Percentiles rank a stretch among this genome's conserved stretches.
Evolutionary conservation across 257 asterid species (phyloP).

Genomic region (Nemophila menziesii): DNA sequence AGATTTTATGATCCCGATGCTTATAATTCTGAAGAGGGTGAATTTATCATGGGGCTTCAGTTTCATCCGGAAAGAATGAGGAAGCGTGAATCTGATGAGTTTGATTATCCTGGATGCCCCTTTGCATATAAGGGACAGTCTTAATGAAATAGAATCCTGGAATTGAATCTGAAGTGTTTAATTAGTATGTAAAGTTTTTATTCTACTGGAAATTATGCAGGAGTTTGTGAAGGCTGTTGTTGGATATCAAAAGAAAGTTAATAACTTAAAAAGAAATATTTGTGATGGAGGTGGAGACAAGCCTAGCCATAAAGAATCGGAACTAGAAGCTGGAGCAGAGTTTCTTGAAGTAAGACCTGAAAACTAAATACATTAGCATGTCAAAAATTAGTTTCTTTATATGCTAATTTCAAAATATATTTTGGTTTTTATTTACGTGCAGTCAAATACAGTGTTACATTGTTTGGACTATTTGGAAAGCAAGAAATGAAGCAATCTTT

Average conservation of each 20-base stretch:
- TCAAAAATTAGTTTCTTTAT: too few species aligned
- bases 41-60: constrained; percentile 86
- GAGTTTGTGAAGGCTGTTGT: constrained; percentile 35
- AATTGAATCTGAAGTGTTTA: too few species aligned
- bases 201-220: too few species aligned
- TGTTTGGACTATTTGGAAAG: too few species aligned
- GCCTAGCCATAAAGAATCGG: constrained; percentile 11
- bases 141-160: too few species aligned
- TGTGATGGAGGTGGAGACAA: constrained; percentile 9
- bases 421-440: too few species aligned
- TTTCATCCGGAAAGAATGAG: constrained; percentile 89
- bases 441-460: too few species aligned
- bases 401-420: too few species aligned
- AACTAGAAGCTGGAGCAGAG: constrained; percentile 23
- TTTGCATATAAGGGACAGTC: constrained; percentile 30
- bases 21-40: constrained; percentile 62
- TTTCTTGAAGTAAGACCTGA: constrained; percentile 21
- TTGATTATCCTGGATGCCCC: constrained; percentile 67
- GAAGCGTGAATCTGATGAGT: constrained; percentile 38
- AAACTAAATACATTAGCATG: not conserved
- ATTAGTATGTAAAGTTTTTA: too few species aligned
- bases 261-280: constrained; percentile 15
- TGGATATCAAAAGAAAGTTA: constrained; percentile 34
- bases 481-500: too few species aligned
- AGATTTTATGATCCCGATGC: constrained; percentile 73